Conservation (phyloP, 1,139 yeast genomes). For the Debaryomyces sp. region DNA sequence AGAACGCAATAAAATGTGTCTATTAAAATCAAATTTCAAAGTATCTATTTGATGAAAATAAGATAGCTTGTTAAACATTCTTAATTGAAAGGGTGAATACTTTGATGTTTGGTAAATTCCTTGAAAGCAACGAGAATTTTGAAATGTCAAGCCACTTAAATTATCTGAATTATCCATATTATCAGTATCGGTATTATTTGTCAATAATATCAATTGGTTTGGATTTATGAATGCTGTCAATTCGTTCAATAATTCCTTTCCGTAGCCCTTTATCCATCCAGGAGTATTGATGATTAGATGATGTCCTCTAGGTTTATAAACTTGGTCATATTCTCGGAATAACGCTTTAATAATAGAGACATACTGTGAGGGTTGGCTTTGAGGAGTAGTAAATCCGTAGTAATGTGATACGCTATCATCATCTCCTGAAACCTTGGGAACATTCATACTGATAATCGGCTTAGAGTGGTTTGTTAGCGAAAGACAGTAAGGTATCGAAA, state of each 20-base stretch:
- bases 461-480: slow-evolving; percentile 38
- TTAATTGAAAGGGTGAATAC: slow-evolving; percentile 54
- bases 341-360: slow-evolving; percentile 47
- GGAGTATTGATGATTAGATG: slow-evolving; percentile 77
- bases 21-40: slow-evolving; percentile 44
- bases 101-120: slow-evolving; percentile 36
- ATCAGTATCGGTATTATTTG: slow-evolving; percentile 22
- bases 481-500: slow-evolving; percentile 70
- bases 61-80: slow-evolving; percentile 52
- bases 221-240: slow-evolving; percentile 55
- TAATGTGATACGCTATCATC: slow-evolving; percentile 41
- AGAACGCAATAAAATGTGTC: slow-evolving; percentile 47
- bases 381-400: slow-evolving; percentile 76
- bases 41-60: slow-evolving; percentile 51
- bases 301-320: slow-evolving; percentile 31
- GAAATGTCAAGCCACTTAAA: slow-evolving; percentile 23
- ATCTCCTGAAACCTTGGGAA: slow-evolving; percentile 17
- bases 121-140: slow-evolving; percentile 22
- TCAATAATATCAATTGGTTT: slow-evolving; percentile 48
- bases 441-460: slow-evolving; percentile 30
- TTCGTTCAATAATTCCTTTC: slow-evolving; percentile 63
- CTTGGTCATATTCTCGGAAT: slow-evolving; percentile 30
- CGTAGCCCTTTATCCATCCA: slow-evolving; percentile 94
- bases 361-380: slow-evolving; percentile 66
- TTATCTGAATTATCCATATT: slow-evolving; percentile 28